These are phyloP conservation scores for Candida boleticola DNA, from an alignment of 805 yeast species.

Conservation along the genomic window DNA sequence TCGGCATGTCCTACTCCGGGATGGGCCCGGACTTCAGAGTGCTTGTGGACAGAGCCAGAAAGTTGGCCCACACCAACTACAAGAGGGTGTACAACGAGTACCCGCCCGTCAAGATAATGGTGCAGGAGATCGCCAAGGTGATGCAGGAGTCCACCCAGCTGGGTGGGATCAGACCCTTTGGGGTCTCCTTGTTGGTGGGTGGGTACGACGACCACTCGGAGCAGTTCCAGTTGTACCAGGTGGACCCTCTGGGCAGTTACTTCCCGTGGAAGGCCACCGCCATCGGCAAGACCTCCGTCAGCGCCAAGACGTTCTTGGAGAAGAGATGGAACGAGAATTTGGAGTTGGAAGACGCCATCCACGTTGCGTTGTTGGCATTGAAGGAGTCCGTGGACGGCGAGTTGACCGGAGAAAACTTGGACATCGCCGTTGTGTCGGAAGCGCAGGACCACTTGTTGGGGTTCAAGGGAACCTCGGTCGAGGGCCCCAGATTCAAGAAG, in stretches of 20 bases:
- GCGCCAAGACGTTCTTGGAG: conserved; percentile 97
- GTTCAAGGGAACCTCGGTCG: conserved; percentile 74
- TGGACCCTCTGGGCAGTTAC: conserved; percentile 96
- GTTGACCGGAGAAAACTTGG: conserved; percentile 94
- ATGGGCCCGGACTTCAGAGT: conserved; percentile 99
- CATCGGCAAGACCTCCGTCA: conserved; percentile 90
- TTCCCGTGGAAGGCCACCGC: conserved; percentile 99
- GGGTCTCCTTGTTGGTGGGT: conserved; percentile 90
- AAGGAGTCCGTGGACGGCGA: conserved; percentile 98
- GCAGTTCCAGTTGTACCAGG: conserved; percentile 80
- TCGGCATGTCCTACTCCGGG: conserved; percentile 95
- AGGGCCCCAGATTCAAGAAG: conserved; percentile 88
- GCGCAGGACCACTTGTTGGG: conserved; percentile 82
- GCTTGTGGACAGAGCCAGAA: conserved; percentile 88
- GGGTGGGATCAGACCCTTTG: conserved; percentile 99
- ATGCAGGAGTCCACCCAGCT: conserved; percentile 99
- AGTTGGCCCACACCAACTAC: conserved; percentile 88
- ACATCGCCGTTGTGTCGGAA: conserved; percentile 81
- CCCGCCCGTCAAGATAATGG: conserved; percentile 93
- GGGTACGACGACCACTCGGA: conserved; percentile 82
- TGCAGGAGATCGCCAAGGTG: conserved; percentile 89
- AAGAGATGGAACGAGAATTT: conserved; percentile 98
- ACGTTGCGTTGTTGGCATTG: conserved; percentile 88
- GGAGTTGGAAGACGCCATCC: conserved; percentile 97
- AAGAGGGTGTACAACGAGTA: conserved; percentile 93